Percentiles rank a stretch among this genome's conserved stretches.
These are phyloP conservation scores for Aspergillus carlsbadensis DNA, from an alignment of 495 filamentous ascomycete species.

Conservation along the genomic window DNA sequence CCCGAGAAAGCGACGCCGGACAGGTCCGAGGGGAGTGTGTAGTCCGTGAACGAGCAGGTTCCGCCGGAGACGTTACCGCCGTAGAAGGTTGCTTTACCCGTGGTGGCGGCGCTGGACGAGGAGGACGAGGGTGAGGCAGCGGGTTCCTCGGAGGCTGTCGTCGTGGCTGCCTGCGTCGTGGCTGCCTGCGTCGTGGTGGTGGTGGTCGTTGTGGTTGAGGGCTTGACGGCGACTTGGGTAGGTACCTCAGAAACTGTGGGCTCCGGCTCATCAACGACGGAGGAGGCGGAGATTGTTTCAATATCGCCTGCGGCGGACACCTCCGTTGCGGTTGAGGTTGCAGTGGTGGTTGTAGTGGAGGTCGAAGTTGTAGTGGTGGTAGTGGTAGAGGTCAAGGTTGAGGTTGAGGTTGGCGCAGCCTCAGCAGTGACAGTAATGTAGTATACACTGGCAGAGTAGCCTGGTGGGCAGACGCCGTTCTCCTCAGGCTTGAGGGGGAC, in stretches of 20 bases:
- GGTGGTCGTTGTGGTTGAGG: constrained; percentile 3
- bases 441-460: constrained; percentile 28
- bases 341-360: constrained; percentile 6
- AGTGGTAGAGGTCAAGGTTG: neutral
- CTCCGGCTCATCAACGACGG: neutral
- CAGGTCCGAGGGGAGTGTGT: constrained; percentile 53
- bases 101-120: constrained; percentile 14
- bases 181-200: constrained; percentile 7
- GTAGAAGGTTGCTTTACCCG: constrained; percentile 52
- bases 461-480: constrained; percentile 28
- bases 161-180: constrained; percentile 8
- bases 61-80: constrained; percentile 58
- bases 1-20: constrained; percentile 56
- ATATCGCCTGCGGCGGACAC: neutral
- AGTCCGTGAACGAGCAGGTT: constrained; percentile 56
- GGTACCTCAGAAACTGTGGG: constrained; percentile 1
- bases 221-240: constrained; percentile 5
- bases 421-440: constrained; percentile 21
- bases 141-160: constrained; percentile 11
- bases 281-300: neutral
- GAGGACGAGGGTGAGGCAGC: constrained; percentile 15
- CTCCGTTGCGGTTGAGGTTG: neutral
- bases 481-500: constrained; percentile 19
- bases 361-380: constrained; percentile 9
- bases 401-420: constrained; percentile 2